Evolutionary conservation across 257 asterid genomes (phyloP).

Genomic region (Solanum pinnatisectum): DNA sequence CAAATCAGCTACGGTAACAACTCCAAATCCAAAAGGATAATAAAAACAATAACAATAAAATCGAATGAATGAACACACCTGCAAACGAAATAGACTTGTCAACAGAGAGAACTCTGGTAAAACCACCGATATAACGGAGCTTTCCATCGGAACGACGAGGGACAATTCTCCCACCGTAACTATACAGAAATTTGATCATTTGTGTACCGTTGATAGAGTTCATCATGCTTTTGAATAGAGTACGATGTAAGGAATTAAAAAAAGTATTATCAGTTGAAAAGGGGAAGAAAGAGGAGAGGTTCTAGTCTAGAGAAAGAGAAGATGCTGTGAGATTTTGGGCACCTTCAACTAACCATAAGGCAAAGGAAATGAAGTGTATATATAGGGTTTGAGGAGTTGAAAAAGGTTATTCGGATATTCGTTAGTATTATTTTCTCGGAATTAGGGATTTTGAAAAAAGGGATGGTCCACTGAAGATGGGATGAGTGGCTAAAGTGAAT

Average conservation of each 20-base stretch:
- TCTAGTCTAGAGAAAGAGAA: not conserved
- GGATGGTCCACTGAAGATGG: not conserved
- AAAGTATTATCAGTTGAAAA: not conserved
- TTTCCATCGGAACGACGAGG: slow-evolving; percentile 63
- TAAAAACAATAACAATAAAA: not conserved
- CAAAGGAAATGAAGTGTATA: not conserved
- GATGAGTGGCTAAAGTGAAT: not conserved
- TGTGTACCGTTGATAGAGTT: slow-evolving; percentile 9
- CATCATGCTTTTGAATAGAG: slow-evolving; percentile 19
- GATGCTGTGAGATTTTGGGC: not conserved
- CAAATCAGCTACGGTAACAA: not conserved
- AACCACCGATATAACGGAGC: slow-evolving; percentile 79
- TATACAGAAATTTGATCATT: slow-evolving; percentile 64
- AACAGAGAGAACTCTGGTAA: slow-evolving; percentile 73
- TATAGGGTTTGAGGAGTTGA: not conserved
- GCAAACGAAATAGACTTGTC: slow-evolving; percentile 21
- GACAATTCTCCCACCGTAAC: slow-evolving; percentile 64
- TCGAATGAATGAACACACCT: not conserved
- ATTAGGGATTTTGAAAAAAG: not conserved
- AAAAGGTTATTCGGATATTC: not conserved
- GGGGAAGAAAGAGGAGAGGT: not conserved
- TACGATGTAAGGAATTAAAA: not conserved
- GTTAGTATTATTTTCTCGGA: not conserved
- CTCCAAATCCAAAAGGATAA: not conserved
- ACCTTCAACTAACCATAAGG: not conserved